Base-by-base conservation (phyloP, 2,329 filamentous ascomycete species). In the Fusarium duplospermum region DNA sequence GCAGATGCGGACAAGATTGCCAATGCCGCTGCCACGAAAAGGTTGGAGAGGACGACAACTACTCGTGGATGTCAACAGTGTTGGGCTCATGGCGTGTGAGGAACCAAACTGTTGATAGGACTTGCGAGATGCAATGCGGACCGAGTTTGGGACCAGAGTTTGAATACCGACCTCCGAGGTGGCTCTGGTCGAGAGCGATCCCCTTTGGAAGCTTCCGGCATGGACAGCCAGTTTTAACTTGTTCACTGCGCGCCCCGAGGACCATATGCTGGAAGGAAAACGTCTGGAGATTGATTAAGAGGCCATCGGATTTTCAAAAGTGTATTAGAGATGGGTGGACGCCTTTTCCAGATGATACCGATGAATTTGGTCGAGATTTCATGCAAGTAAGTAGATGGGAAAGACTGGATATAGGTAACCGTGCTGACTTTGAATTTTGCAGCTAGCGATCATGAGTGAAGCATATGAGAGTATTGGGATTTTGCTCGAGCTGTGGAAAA, bases 231-330 rank as follows among this genome's bases (percentile, higher is more conserved):
- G 18, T 0, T 0, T 4, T 72, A 0, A 64, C 1, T 10, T 2
- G n/a, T 27, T 61, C 73, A 2, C 27, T 77, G 2, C 71, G 68
- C 0, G 60, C 24, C 11, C 13, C 64, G 1, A 74, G 72, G 5
- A 14, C 18, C 0, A 16, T 75, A 0, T 0, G 2, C 1, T 6
- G 0, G 0, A 0, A 0, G 0, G 18, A 0, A 0, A 0, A 0
- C 2, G 50, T 58, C 0, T 67, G 38, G 42, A 0, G 1, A 0
- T 16, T 3, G 0, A 4, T 66, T 0, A 0, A 1, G 0, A 0
- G 10, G 0, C 62, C 67, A 0, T 22, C 3, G 0, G 0, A 8
- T 2, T 5, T 77, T 5, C 31, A 6, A 27, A 0, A 20, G 0
- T 2, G 22, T 2, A 2, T 74, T 7, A 24, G 11, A 0, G 1